These are phyloP conservation scores for Mycena indigotica DNA, from an alignment of 768 basidiomycete species.

Conservation along the genomic window DNA sequence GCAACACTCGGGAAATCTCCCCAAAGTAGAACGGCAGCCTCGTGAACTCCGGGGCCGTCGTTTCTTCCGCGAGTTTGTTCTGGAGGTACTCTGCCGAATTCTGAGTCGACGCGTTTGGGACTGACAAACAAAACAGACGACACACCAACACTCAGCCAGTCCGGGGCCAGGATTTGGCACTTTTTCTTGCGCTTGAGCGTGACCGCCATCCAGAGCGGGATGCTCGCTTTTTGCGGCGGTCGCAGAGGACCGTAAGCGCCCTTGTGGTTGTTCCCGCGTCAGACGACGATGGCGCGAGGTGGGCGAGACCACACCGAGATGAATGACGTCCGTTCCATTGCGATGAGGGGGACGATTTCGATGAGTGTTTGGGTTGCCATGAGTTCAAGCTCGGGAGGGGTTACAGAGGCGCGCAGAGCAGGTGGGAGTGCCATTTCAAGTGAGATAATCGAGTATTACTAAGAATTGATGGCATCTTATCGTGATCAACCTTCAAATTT, in stretches of 20 bases:
- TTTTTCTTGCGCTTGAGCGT: constrained; percentile 94
- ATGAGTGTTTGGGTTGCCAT: constrained; percentile 83
- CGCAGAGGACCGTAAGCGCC: constrained; percentile 91
- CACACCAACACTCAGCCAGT: constrained; percentile 87
- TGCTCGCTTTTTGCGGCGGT: constrained; percentile 79
- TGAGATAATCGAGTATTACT: neutral
- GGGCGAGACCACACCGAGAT: constrained; percentile 67
- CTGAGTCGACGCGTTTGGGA: neutral
- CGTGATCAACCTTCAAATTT: too few species aligned
- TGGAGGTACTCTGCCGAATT: constrained; percentile 76
- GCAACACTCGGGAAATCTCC: constrained; percentile 86
- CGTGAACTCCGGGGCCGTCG: constrained; percentile 71
- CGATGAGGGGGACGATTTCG: constrained; percentile 84
- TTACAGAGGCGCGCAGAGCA: constrained; percentile 68
- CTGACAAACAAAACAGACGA: constrained; percentile 7
- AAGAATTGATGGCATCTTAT: constrained; percentile 24
- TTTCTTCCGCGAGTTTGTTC: constrained; percentile 73
- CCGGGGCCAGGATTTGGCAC: constrained; percentile 88
- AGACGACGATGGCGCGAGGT: constrained; percentile 16
- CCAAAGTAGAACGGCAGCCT: constrained; percentile 84
- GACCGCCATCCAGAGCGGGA: constrained; percentile 97
- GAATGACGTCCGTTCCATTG: constrained; percentile 90
- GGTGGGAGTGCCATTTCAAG: constrained; percentile 89
- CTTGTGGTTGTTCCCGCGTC: constrained; percentile 47
- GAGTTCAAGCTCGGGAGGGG: constrained; percentile 85